Evolutionary conservation across 208 protist species (phyloP).

Genomic region (Crithidia brevicula): DNA sequence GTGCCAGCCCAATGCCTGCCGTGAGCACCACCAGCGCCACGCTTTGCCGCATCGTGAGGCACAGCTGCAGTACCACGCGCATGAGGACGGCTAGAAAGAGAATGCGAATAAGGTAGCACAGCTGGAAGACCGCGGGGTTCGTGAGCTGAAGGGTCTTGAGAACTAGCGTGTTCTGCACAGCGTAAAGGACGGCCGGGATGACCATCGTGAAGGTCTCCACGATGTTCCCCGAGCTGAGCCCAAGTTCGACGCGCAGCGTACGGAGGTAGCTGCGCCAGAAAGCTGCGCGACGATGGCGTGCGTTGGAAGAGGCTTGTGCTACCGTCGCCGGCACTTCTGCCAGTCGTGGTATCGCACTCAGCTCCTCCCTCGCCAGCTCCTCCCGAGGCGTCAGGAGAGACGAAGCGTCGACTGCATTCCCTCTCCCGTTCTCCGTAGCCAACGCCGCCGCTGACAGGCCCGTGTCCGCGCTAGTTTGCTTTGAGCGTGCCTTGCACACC

Average conservation of each 20-base stretch:
- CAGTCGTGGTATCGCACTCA: too few species aligned
- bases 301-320: not conserved
- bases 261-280: not conserved
- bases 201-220: slow-evolving; percentile 29
- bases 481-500: too few species aligned
- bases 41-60: not conserved
- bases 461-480: too few species aligned
- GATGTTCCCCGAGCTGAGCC: not conserved
- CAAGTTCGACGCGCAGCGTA: not conserved
- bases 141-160: slow-evolving; percentile 13
- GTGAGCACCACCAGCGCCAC: slow-evolving; percentile 2
- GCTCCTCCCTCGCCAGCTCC: too few species aligned
- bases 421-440: too few species aligned
- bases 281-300: not conserved
- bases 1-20: not conserved
- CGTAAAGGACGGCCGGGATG: slow-evolving; percentile 45
- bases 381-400: too few species aligned
- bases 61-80: not conserved
- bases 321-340: not conserved
- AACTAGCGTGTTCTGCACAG: slow-evolving; percentile 40
- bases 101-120: slow-evolving; percentile 52
- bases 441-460: too few species aligned
- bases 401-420: too few species aligned
- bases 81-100: slow-evolving; percentile 43
- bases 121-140: slow-evolving; percentile 50